Base-by-base conservation (phyloP, 768 basidiomycete species). In the Pleurotus giganteus region DNA sequence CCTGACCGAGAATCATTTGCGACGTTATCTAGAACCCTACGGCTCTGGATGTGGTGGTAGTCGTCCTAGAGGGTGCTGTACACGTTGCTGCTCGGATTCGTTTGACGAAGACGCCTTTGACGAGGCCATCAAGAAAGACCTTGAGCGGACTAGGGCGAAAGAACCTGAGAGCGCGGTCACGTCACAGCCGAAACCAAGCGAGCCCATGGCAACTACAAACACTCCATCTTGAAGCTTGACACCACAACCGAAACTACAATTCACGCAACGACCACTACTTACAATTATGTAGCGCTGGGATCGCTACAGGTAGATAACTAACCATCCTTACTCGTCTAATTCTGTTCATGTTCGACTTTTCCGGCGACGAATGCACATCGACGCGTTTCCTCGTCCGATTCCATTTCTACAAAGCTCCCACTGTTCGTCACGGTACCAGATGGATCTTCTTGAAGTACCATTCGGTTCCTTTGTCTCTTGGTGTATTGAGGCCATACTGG, bases 41-140 rank as follows among this genome's bases (percentile, higher is more conserved):
- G 73, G 74, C 6, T 59, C 68, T 4, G 71, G 73, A 5, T 70
- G 70, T 52, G 57, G 61, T 29, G 55, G 62, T 17, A 65, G 64
- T 49, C 54, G 62, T 7, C 61, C 57, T 21, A 61, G 68, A n/a
- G 77, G 78, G 9, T 80, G 80, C 56, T 81, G 78, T 59, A 74
- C 70, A 11, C 68, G 67, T 29, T 81, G 78, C 53, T 80, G 71
- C 54, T 62, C 64, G 17, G 61, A 71, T 8, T 74, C 73, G 2
- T 79, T 79, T 61, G 68, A 79, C 59, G 74, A 75, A 34, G 80
- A 81, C 57, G 65, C 61, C 1, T 75, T 79, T 59, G 76, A 77
- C 17, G 66, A 62, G 39, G 63, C 72, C 36, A 66, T 72, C 8
- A 59, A 66, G 43, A 69, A 68, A 57, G 73, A 79, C 55, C 57